Evolutionary conservation across 2,329 filamentous ascomycete genomes (phyloP), one percentile per base, ranked within the genome.

Genomic region (Aspergillus tamarii): DNA sequence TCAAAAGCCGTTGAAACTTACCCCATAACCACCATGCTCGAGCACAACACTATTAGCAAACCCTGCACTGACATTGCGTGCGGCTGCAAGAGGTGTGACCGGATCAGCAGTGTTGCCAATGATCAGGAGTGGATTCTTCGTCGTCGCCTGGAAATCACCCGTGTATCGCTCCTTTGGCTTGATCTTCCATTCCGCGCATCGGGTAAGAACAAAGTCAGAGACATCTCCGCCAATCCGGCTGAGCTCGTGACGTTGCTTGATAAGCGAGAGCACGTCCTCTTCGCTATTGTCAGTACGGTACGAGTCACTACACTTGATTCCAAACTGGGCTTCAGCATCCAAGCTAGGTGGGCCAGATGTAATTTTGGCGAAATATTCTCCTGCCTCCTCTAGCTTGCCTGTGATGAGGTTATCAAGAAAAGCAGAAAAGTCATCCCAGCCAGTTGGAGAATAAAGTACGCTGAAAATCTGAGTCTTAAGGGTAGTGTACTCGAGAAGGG

Each of bases 21-120:
- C 48, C 26, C 70, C 70, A 16, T 72, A 70, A 36, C 67, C 68
- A 36, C 68, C 63, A 39, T 72, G 62, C 43, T 69, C 65, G 19
- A 75, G 67, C 12, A 75, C 62, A 2, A 68, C 67, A 57, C 72
- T 75, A 10, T 65, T 70, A 21, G 69, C 60, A 43, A 72, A 72
- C 0, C 60, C 64, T 2, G 66, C 57, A 53, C 71, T 73, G 32
- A 67, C 64, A 52, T 73, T 71, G 7, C 62, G 53, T 1, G 74
- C 74, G 6, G 65, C 67, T 2, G 56, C 46, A 2, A 74, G 50
- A 10, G 74, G 71, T 2, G 72, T 76, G 4, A 67, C 64, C 2
- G 65, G 68, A 43, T 75, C 73, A 23, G 65, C 68, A 6, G 64
- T 66, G 46, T 71, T 73, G 19, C 71, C 71, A n/a, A 74, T 62